Evolutionary conservation across 768 basidiomycete species (phyloP), one percentile per base, ranked within the genome.

Genomic region (Naganishia vishniacii): DNA sequence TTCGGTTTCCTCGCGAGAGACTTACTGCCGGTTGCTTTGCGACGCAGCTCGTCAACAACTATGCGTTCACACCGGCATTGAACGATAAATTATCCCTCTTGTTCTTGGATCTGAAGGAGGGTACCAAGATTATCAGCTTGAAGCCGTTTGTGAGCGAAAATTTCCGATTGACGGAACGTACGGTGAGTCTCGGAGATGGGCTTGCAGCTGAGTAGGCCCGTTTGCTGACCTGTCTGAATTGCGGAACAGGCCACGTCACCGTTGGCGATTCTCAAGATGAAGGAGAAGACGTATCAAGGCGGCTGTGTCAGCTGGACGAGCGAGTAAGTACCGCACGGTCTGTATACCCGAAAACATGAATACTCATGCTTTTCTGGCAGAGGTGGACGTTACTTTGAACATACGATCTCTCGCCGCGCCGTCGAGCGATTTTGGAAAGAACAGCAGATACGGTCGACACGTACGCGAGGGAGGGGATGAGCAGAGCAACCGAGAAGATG

Each of bases 81-180:
- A 98, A 97, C 76, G 89, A 90, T 72, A 84, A 86, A 0, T 79
- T 99, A 16, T 82, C 88, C 47, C 86, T 88, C 29, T 88, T 91
- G 72, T 98, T 98, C 78, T 80, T 99, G 61, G 95, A 99, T 72
- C 80, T 98, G 65, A 95, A 91, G 72, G 90, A 94, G 65, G 89
- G 90, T 20, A 91, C 92, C 0, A 86, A 86, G 49, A 88, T 99
- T 48, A 84, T 98, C 40, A 91, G 89, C 20, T 79, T 99, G 18
- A 85, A 87, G 64, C 90, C 91, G 0, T 95, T 92, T 62, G 83
- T 86, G 32, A 83, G 84, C 0, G 76, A 79, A 25, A 80, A 86
- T 69, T 87, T 86, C 45, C 84, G 88, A 40, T 80, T 95, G 63
- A 90, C 88, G 0, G 86, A 91, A 69, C 86, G 88, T 47, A 94